Base-by-base conservation (phyloP, 225 moss, liverwort and hornwort genomes). In the Climacium dendroides region DNA sequence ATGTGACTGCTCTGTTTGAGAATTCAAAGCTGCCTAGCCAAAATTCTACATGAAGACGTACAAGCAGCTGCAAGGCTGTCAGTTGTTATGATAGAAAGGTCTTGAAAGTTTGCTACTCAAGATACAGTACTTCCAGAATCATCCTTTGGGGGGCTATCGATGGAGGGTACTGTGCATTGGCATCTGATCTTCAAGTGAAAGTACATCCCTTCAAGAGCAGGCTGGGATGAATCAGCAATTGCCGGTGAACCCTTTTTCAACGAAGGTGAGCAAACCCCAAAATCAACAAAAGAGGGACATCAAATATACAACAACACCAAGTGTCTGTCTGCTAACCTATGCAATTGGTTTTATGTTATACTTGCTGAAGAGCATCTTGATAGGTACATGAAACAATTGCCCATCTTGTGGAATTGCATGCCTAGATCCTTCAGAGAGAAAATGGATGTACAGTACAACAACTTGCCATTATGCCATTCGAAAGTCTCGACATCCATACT, bases 401-500 rank as follows among this genome's bases (percentile, higher is more conserved):
- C 29, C 11, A 5, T 10, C 17, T 0, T 0, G 0, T 29, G 6
- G 3, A 45, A 72, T 45, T 17, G 16, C 17, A 17, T 1, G 0
- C 8, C 0, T 3, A 0, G 15, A 26, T 28, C 3, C 6, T 28
- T 16, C 1, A 6, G 5, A 45, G 28, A 5, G 4, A 45, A 43
- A 72, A 28, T 1, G 3, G 7, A 47, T 6, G 29, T n/a, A n/a
- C n/a, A n/a, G n/a, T 17, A 1, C 11, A 28, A 6, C 69, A 67
- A 69, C 4, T 14, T 7, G 5, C 13, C 37, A 69, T 69, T 2
- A 11, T 2, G 11, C 5, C 58, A 24, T 24, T 23, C 1, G 3
- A 3, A 1, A 6, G 43, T 30, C 11, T 1, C 1, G 0, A 48
- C 19, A 19, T 30, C 19, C 0, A 73, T 0, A 0, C 19, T 47